Evolutionary conservation across 768 basidiomycete species (phyloP), one percentile per base, ranked within the genome.

Genomic region (Tephrocybe sp.): DNA sequence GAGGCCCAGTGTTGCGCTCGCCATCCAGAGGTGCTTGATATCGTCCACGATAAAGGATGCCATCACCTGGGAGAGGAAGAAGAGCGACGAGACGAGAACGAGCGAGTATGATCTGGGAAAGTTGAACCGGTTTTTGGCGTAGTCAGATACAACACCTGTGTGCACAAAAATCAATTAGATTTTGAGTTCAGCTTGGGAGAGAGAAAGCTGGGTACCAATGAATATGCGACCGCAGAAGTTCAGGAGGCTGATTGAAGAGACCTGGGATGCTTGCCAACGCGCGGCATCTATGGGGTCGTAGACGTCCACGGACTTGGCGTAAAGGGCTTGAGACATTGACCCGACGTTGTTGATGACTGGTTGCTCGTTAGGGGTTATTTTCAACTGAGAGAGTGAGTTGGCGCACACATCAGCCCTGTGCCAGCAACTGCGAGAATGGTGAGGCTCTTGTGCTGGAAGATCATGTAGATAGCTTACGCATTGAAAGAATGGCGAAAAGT

Each of bases 301-400:
- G 2, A 73, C 61, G 0, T 78, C 68, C 41, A 84, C 77, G 5
- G 77, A 78, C 49, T 84, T 73, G 3, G 83, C 79, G 57, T 83
- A 87, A 20, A 89, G 71, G 0, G 87, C 85, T 59, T 87, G 80
- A 0, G 88, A 74, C 43, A 89, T 84, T 4, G 82, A 78, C 28
- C 90, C 87, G 12, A 84, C 86, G 58, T 91, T 91, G 68, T 90
- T 91, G 69, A 91, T 91, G 60, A 83, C 85, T 86, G 37, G n/a
- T 20, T 14, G 28, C 20, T 33, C 20, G 53, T 36, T 56, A 49
- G 54, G 36, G 43, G 30, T n/a, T 14, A 28, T 54, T 1, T 48
- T 7, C 11, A n/a, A n/a, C n/a, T n/a, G n/a, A n/a, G n/a, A n/a
- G n/a, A n/a, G 18, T 18, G 6, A 11, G 15, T 24, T 24, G 26